Conservation (phyloP, 2,329 filamentous ascomycete genomes). For the Hawksworthiomyces lignivorus region DNA sequence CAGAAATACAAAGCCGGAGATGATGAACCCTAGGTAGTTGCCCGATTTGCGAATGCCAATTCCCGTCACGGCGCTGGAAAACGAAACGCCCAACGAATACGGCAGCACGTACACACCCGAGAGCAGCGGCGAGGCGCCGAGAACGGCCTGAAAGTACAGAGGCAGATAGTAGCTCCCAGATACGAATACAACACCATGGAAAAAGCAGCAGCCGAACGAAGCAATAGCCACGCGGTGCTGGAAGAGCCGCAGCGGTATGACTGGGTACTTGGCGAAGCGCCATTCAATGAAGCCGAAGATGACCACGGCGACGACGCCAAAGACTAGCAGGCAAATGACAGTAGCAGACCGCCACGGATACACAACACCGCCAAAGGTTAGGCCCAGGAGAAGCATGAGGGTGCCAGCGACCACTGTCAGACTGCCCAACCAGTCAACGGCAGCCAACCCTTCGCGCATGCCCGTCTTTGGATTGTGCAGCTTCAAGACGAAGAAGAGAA, state of each 20-base stretch:
- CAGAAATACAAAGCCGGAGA: constrained; percentile 44
- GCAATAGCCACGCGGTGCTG: constrained; percentile 56
- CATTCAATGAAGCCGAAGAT: constrained; percentile 68
- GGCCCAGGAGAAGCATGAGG: constrained; percentile 77
- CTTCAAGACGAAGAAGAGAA: constrained; percentile 56
- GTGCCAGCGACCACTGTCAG: constrained; percentile 64
- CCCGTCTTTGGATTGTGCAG: constrained; percentile 61
- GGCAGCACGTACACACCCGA: constrained; percentile 71
- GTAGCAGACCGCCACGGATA: constrained; percentile 68
- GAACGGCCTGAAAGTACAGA: constrained; percentile 74
- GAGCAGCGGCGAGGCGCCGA: constrained; percentile 59
- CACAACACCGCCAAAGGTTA: constrained; percentile 73
- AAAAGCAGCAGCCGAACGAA: constrained; percentile 58
- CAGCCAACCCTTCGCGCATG: constrained; percentile 52
- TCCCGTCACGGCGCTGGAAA: constrained; percentile 34
- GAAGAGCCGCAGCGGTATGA: constrained; percentile 72
- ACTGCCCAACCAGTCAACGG: constrained; percentile 52
- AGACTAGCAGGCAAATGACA: constrained; percentile 70
- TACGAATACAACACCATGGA: constrained; percentile 72
- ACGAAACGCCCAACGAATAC: constrained; percentile 49
- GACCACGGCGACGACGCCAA: constrained; percentile 55
- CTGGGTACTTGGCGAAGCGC: constrained; percentile 65
- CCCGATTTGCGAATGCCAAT: constrained; percentile 45
- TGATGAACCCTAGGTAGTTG: constrained; percentile 49
- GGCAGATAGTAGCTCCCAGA: constrained; percentile 72